A percentile compares a stretch with the other conserved stretches of the same genome.
These are phyloP conservation scores for Leccinum barrowsii DNA, from an alignment of 768 basidiomycete species.

Conservation along the genomic window DNA sequence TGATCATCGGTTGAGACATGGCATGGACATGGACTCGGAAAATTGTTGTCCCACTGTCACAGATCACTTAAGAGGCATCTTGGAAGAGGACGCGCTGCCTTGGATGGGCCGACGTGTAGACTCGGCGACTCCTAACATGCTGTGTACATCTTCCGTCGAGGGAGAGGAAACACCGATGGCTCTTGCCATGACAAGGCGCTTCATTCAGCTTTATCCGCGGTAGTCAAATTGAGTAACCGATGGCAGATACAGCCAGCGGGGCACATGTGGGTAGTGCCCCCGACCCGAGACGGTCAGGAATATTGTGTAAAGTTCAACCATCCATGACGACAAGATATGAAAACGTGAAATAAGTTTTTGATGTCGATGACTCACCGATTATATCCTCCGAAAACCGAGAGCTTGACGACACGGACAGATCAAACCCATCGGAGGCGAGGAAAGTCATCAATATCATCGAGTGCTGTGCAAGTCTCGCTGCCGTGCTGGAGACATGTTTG, in stretches of 20 bases:
- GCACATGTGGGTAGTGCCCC: not conserved
- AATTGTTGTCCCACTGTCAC: not conserved
- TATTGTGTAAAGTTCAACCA: not conserved
- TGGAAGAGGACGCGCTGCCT: not conserved
- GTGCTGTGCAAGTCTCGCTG: not conserved
- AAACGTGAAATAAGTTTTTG: conserved; percentile 8
- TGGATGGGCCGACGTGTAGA: not conserved
- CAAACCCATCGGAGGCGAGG: not conserved
- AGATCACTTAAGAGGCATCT: conserved; percentile 11
- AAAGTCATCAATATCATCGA: not conserved
- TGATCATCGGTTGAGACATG: conserved; percentile 52
- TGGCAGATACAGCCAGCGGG: not conserved
- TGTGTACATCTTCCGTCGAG: conserved; percentile 8
- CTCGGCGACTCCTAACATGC: conserved; percentile 1
- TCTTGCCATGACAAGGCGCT: conserved; percentile 6
- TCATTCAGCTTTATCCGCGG: not conserved
- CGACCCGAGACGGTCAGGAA: not conserved
- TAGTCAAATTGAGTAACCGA: conserved; percentile 4
- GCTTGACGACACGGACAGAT: not conserved
- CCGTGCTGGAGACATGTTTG: not conserved
- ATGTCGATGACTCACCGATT: not conserved
- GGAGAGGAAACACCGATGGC: conserved; percentile 14
- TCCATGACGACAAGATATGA: conserved; percentile 7
- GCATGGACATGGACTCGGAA: not conserved
- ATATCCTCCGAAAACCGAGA: not conserved